Percentiles rank a stretch among this genome's conserved stretches.
These are phyloP conservation scores for Saccharum officinarum DNA, from an alignment of 176 grass and related monocot species.

Conservation along the genomic window DNA sequence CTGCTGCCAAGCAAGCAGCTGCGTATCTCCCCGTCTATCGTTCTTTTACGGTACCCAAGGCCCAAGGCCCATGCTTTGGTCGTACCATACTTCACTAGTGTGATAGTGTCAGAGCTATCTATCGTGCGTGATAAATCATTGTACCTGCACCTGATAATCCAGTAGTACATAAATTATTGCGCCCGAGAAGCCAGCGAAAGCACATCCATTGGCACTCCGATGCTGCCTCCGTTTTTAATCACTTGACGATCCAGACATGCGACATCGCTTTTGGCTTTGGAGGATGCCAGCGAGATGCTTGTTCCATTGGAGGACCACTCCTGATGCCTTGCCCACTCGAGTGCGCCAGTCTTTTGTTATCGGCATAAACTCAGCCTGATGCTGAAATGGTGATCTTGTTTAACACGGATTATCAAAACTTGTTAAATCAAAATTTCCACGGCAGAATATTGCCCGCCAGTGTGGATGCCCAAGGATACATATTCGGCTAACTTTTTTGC, in stretches of 20 bases:
- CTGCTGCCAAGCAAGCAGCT: no score
- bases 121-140: background rate
- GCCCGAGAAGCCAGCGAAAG: background rate
- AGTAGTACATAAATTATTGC: background rate
- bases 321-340: background rate
- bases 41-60: no score
- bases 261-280: background rate
- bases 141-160: background rate
- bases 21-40: no score
- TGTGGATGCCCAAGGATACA: background rate
- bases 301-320: background rate
- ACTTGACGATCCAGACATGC: background rate
- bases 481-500: background rate
- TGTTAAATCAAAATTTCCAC: background rate
- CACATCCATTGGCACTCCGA: background rate
- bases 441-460: background rate
- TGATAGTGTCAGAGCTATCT: no score
- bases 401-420: background rate
- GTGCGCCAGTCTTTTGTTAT: background rate
- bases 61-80: no score
- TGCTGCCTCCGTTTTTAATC: background rate
- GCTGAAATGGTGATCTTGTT: background rate
- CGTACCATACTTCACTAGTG: no score
- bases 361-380: background rate
- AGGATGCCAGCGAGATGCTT: background rate